Percentiles rank a stretch among this genome's conserved stretches.
Evolutionary conservation across 768 basidiomycete genomes (phyloP).

Genomic region (Dioszegia crocea): DNA sequence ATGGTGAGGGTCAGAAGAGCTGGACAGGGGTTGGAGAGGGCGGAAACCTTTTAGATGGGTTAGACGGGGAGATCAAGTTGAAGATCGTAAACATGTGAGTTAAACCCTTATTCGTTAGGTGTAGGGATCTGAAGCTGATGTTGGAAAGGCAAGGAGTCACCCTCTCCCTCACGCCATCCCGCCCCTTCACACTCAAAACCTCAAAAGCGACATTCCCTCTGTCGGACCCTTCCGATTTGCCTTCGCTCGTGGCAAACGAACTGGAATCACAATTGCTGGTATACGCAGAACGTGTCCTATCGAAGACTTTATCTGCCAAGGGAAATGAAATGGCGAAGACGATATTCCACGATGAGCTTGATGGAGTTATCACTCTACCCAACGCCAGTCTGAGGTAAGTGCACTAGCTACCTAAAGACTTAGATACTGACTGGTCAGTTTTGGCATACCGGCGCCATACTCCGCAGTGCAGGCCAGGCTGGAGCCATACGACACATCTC

Average conservation of each 20-base stretch:
- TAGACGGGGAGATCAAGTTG: slow-evolving; percentile 13
- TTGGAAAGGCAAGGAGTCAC: slow-evolving; percentile 14
- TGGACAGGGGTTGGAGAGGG: neutral
- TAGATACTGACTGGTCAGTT: neutral
- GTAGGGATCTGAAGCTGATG: neutral
- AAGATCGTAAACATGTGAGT: slow-evolving; percentile 14
- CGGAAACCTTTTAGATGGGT: neutral
- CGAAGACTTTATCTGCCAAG: neutral
- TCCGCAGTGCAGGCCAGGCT: neutral
- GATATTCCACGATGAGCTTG: slow-evolving; percentile 20
- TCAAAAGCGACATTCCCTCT: slow-evolving; percentile 31
- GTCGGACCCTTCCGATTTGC: slow-evolving; percentile 18
- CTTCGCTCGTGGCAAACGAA: slow-evolving; percentile 25
- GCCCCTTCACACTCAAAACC: slow-evolving; percentile 10
- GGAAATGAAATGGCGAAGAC: neutral
- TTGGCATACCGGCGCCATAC: slow-evolving; percentile 12
- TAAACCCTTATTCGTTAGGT: too few species aligned
- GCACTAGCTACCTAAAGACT: too few species aligned
- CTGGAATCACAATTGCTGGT: slow-evolving; percentile 19
- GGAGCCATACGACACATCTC: neutral
- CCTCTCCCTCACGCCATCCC: slow-evolving; percentile 11
- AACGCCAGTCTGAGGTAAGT: neutral
- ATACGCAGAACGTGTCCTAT: neutral
- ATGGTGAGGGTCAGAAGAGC: neutral
- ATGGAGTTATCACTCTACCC: neutral